Base-by-base conservation (phyloP, 225 moss, liverwort and hornwort species). In the Straminergon stramineum region DNA sequence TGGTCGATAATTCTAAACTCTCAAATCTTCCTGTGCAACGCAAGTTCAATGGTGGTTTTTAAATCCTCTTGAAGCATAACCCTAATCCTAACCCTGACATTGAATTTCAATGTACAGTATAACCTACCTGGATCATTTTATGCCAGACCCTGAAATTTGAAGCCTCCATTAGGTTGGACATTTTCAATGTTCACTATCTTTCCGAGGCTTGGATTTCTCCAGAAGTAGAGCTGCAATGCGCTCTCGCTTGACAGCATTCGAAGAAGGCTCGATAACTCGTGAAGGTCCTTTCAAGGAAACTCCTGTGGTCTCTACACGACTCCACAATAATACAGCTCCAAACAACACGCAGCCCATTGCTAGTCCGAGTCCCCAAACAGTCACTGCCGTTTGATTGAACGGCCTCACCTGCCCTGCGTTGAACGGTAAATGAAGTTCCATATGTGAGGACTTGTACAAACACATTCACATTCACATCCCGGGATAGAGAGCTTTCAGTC, bases 141-240 rank as follows among this genome's bases (percentile, higher is more conserved):
- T 87, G 69, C 45, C 57, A 71, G 63, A 76, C 73, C 51, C 77
- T 76, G 66, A 78, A 84, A 69, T 61, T 52, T 69, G 84, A 65
- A 82, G 71, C 27, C 82, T 65, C 67, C 65, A 81, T 75, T 68
- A 86, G 39, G 67, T 48, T 56, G 45, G 27, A 45, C 67, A 58
- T 41, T 85, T 30, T 88, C 87, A 90, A 31, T 77, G 55, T 43
- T 93, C 92, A 78, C 60, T 18, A 45, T 90, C 95, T 89, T 93
- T 96, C 37, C 82, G 89, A 85, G 87, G 90, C 69, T 89, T 92
- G 62, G 95, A 93, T 87, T 93, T 98, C 91, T 98, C 96, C 91
- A 98, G 83, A n/a, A 98, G 97, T 69, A 98, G 90, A 74, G 98
- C 97, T 83, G 96, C 96, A 80, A 98, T 98, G 85, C 98, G 94